Evolutionary conservation across 1,139 yeast species (phyloP).

Genomic region (Suhomyces panamericanus): DNA sequence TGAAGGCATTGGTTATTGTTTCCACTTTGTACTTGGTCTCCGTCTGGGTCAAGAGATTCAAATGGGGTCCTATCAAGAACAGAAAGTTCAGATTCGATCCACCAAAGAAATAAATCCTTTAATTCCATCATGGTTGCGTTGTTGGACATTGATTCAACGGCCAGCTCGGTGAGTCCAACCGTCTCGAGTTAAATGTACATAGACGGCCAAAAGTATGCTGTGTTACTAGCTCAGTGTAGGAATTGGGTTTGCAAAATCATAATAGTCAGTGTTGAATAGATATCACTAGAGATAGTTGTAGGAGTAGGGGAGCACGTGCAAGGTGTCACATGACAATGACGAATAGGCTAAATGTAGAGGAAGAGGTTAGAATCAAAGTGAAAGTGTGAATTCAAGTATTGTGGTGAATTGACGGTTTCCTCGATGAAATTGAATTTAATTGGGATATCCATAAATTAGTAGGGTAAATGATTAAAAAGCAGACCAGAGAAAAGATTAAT

Average conservation of each 20-base stretch:
- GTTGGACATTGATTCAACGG: not conserved
- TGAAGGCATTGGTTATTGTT: slow-evolving; percentile 82
- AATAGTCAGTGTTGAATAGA: slow-evolving; percentile 10
- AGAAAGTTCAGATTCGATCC: slow-evolving; percentile 94
- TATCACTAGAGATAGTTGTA: slow-evolving; percentile 6
- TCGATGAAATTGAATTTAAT: too few species aligned
- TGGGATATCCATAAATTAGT: too few species aligned
- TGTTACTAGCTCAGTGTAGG: slow-evolving; percentile 8
- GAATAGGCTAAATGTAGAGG: too few species aligned
- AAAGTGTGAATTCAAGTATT: too few species aligned
- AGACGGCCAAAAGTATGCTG: slow-evolving; percentile 10
- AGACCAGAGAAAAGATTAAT: too few species aligned
- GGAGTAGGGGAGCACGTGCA: not conserved
- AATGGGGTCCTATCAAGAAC: slow-evolving; percentile 95
- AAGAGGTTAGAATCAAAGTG: too few species aligned
- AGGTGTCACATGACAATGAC: not conserved
- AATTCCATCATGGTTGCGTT: slow-evolving; percentile 3
- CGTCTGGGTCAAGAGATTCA: slow-evolving; percentile 95
- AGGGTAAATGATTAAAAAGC: too few species aligned
- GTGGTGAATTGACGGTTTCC: too few species aligned
- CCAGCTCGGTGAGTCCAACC: slow-evolving; percentile 2
- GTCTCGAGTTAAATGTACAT: slow-evolving; percentile 10
- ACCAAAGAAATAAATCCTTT: slow-evolving; percentile 59
- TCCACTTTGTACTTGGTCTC: slow-evolving; percentile 80
- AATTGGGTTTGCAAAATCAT: slow-evolving; percentile 5